Conservation (phyloP, 352 stramenopile genomes). For the Globisporangium barbulae region DNA sequence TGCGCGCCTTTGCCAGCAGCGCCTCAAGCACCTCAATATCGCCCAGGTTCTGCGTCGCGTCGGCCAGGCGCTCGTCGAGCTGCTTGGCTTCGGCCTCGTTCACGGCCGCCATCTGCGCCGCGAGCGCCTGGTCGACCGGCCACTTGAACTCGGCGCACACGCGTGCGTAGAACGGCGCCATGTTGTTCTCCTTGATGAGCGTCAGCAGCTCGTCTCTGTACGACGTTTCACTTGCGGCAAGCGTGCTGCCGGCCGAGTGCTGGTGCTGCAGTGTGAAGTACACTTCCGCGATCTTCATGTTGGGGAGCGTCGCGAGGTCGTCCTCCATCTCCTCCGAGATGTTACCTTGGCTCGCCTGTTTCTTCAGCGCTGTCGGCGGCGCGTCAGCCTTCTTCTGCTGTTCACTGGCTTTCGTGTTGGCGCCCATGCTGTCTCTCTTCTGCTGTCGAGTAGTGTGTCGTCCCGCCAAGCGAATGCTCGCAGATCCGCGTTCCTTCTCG, state of each 20-base stretch:
- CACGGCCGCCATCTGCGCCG: slow-evolving; percentile 46
- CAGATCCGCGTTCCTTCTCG: not conserved
- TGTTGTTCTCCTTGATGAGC: slow-evolving; percentile 60
- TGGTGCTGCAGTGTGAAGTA: slow-evolving; percentile 81
- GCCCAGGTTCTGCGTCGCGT: slow-evolving; percentile 95
- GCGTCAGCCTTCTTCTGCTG: slow-evolving; percentile 7
- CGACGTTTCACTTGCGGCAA: slow-evolving; percentile 30
- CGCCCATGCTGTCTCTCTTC: not conserved
- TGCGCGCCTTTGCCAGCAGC: slow-evolving; percentile 90
- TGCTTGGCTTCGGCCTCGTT: slow-evolving; percentile 71
- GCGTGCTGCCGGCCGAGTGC: slow-evolving; percentile 32
- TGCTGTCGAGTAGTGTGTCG: slow-evolving; percentile 1
- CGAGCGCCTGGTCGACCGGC: slow-evolving; percentile 51
- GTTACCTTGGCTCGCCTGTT: slow-evolving; percentile 75
- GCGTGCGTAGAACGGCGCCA: slow-evolving; percentile 78
- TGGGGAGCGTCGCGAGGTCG: slow-evolving; percentile 66
- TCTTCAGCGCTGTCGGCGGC: slow-evolving; percentile 34
- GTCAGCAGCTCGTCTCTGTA: slow-evolving; percentile 55
- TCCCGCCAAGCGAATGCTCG: not conserved
- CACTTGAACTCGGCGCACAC: slow-evolving; percentile 74
- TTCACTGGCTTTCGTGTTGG: not conserved
- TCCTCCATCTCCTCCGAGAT: slow-evolving; percentile 88
- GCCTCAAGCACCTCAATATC: slow-evolving; percentile 98
- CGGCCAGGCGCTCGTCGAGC: slow-evolving; percentile 85
- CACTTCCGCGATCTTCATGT: slow-evolving; percentile 74